phyloP scores from a whole-genome alignment of 208 protist genomes.

The Sergeia podlipaevii region DNA sequence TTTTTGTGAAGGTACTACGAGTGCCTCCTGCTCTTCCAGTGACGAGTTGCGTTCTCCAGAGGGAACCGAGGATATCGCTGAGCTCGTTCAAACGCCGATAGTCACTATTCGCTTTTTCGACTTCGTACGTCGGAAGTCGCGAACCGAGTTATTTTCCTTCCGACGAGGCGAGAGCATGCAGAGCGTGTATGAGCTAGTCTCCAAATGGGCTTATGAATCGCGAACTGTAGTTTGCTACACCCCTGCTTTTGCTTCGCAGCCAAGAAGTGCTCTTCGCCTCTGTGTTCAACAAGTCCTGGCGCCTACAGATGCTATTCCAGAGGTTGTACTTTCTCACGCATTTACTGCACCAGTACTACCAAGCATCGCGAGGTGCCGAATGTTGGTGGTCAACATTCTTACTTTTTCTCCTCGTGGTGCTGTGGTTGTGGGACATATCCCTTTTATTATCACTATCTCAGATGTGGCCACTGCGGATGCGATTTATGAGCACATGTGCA shows the following conservation, averaged over 20 bases:
- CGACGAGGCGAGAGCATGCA: constrained; percentile 4
- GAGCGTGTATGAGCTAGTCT: constrained; percentile 22
- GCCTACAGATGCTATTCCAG: constrained; percentile 21
- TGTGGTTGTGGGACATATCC: constrained; percentile 28
- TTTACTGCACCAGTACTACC: neutral
- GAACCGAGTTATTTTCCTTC: no score
- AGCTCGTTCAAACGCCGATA: no score
- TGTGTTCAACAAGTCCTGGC: constrained; percentile 22
- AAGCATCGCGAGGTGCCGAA: neutral
- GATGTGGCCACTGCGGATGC: constrained; percentile 6
- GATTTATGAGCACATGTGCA: constrained; percentile 20
- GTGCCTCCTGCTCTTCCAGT: no score
- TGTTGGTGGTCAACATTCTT: constrained; percentile 38
- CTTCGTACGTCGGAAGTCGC: no score
- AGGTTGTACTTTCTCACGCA: constrained; percentile 37
- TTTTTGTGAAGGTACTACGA: no score
- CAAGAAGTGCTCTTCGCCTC: neutral
- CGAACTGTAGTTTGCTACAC: constrained; percentile 24
- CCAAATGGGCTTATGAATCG: constrained; percentile 5
- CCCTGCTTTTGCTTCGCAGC: neutral
- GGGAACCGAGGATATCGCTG: no score
- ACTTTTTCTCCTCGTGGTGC: constrained; percentile 18
- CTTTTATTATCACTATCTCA: constrained; percentile 22
- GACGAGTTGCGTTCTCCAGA: no score
- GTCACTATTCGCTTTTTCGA: no score